Evolutionary conservation across 1,284 basidiomycete species (phyloP).

Genomic region (Marasmius oreades): DNA sequence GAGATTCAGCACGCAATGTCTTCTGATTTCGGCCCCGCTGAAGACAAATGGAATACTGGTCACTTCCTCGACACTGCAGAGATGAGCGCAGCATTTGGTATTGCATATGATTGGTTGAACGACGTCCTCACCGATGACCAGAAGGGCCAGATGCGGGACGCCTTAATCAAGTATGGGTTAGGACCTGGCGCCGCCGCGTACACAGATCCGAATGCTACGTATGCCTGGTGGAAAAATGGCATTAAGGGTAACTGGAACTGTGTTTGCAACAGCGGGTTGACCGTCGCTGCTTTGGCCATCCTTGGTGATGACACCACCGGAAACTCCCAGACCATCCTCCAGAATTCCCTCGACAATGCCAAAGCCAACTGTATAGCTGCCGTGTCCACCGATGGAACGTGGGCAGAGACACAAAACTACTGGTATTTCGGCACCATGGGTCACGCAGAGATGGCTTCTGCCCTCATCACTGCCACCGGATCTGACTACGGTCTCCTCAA

Average conservation of each 20-base stretch:
- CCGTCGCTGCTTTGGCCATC: constrained; percentile 88
- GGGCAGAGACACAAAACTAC: constrained; percentile 94
- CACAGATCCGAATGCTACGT: constrained; percentile 34
- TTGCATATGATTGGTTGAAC: constrained; percentile 95
- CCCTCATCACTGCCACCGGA: constrained; percentile 85
- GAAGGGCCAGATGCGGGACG: constrained; percentile 65
- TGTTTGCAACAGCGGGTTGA: constrained; percentile 90
- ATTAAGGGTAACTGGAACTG: constrained; percentile 94
- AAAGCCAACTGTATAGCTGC: constrained; percentile 73
- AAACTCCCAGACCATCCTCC: constrained; percentile 64
- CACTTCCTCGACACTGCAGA: constrained; percentile 97
- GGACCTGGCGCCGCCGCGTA: constrained; percentile 55
- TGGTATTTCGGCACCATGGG: constrained; percentile 66
- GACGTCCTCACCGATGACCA: constrained; percentile 79
- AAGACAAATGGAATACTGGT: constrained; percentile 72
- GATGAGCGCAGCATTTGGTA: constrained; percentile 80
- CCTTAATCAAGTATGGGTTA: constrained; percentile 81
- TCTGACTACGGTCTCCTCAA: constrained; percentile 74
- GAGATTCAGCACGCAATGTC: constrained; percentile 50
- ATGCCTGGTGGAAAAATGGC: constrained; percentile 59
- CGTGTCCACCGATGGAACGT: constrained; percentile 81
- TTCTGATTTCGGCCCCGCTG: constrained; percentile 53
- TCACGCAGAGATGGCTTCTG: constrained; percentile 40
- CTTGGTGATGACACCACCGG: constrained; percentile 81
- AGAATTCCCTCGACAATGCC: constrained; percentile 71